phyloP scores from a whole-genome alignment of 75 land plant species.

The Pinus albicaulis region DNA sequence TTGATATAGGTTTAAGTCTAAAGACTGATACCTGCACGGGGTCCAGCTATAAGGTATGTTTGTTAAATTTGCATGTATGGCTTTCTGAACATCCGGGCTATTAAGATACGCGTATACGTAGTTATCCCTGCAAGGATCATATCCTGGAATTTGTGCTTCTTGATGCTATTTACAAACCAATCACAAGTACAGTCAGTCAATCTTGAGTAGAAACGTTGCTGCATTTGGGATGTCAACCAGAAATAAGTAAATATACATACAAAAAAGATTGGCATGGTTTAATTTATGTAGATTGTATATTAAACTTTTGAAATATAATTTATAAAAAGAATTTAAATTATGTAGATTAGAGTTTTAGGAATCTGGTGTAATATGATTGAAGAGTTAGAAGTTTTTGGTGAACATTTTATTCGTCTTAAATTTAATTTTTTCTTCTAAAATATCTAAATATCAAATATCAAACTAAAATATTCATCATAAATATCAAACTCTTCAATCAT shows the following conservation, averaged over 20 bases:
- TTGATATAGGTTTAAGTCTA: not conserved
- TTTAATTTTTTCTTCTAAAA: no score
- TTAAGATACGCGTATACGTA: conserved; percentile 66
- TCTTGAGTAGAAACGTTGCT: not conserved
- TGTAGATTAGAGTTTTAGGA: no score
- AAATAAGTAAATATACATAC: not conserved
- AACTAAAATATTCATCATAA: no score
- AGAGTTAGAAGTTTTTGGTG: no score
- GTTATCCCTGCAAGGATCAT: conserved; percentile 64
- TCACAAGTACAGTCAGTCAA: no score
- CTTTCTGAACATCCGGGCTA: conserved; percentile 76
- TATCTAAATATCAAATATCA: no score
- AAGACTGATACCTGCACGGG: conserved; percentile 58
- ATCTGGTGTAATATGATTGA: no score
- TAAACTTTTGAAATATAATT: not conserved
- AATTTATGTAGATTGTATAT: not conserved
- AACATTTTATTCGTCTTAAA: no score
- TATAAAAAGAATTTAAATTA: no score
- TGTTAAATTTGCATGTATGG: conserved; percentile 89
- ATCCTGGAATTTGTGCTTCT: conserved; percentile 25
- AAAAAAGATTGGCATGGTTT: not conserved
- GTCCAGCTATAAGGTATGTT: conserved; percentile 60
- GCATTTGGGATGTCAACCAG: no score
- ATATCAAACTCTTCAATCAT: no score
- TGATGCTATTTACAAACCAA: not conserved